phyloP scores from a whole-genome alignment of 2,329 filamentous ascomycete species.

The Cordyceps cateniannulata region DNA sequence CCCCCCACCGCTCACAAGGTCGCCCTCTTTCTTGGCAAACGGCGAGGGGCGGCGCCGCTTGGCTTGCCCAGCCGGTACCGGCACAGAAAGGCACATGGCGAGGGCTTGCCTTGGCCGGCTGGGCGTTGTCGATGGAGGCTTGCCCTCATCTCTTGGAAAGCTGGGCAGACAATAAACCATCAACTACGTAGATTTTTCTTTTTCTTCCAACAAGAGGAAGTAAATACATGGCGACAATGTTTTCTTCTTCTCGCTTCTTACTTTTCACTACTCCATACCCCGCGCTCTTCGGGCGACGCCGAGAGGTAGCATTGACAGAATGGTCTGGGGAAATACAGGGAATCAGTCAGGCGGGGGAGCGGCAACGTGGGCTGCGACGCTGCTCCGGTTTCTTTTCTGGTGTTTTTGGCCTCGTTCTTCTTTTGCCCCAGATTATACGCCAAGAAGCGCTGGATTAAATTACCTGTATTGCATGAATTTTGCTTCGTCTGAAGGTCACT shows the following conservation, averaged over 20 bases:
- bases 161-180: too few relatives aligned
- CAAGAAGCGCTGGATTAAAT: not conserved
- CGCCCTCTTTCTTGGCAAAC: too few relatives aligned
- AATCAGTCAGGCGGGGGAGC: too few relatives aligned
- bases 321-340: not conserved
- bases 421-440: not conserved
- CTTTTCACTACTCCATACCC: not conserved
- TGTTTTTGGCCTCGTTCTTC: not conserved
- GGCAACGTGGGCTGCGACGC: not conserved
- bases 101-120: slow-evolving; percentile 1
- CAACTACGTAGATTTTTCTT: too few relatives aligned
- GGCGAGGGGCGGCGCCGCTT: too few relatives aligned
- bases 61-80: not conserved
- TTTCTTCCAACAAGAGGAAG: too few relatives aligned
- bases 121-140: slow-evolving; percentile 8
- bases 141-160: not conserved
- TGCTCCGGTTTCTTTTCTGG: slow-evolving; percentile 8
- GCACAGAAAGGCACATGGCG: not conserved
- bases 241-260: not conserved
- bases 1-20: too few relatives aligned
- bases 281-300: not conserved
- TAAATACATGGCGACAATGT: too few relatives aligned
- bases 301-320: not conserved
- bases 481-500: not conserved
- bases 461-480: not conserved